Evolutionary conservation across 2,329 filamentous ascomycete species (phyloP), one percentile per base, ranked within the genome.

Genomic region (Lasiodiplodia theobromae): DNA sequence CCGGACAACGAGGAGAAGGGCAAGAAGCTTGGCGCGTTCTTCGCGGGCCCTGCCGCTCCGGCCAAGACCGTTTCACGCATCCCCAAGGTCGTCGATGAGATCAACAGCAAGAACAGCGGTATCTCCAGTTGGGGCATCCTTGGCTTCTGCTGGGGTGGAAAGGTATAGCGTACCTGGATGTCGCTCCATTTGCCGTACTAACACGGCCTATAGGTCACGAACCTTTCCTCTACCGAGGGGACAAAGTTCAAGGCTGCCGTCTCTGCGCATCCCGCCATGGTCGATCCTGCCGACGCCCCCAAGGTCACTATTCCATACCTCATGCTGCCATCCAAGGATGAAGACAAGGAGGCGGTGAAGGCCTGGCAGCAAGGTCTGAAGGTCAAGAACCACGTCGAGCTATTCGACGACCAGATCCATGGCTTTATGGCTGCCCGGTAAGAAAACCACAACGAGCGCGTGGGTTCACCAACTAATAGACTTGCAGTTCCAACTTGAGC

Each of bases 81-180:
- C 66, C 84, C 86, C 23, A 84, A 84, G 72, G 79, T 89, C 54
- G 80, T 89, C 7, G 77, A 84, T 34, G 85, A 87, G 72, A 81
- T 88, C 65, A 82, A 86, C 76, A 81, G 74, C 72, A 82, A 79
- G 38, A 47, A 54, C 58, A 75, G 72, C 66, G 73, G 83, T 76
- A 84, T 88, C 73, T 80, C 85, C 73, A 81, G 81, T 64, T 90
- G 87, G 87, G 87, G 84, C 2, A 82, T 89, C 54, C 75, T 90
- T 31, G 88, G 88, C 16, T 88, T 82, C 82, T 90, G 88, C 82
- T 89, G 86, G 86, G 85, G 85, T 54, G 84, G 83, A 23, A 83
- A 83, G 76, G 76, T 79, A 67, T 49, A 14, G 6, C 8, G 11
- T 16, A 16, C 44, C 37, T 14, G 11, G 4, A n/a, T 21, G 12